These are phyloP conservation scores for Rubia peregrina DNA, from an alignment of 305 asterid genomes.

Conservation along the genomic window DNA sequence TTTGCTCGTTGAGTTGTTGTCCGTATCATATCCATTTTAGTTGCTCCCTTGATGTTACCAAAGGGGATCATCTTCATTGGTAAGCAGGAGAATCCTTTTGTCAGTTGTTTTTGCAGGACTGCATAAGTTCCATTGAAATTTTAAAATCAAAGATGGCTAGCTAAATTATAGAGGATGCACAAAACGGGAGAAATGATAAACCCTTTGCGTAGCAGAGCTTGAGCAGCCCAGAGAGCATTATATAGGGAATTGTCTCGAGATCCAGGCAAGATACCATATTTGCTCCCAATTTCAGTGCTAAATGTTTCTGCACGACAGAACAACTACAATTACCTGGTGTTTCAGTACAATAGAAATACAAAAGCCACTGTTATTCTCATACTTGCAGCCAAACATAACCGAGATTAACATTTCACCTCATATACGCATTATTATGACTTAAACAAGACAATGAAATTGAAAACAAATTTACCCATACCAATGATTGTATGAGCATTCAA, in stretches of 20 bases:
- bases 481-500: background rate
- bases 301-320: constrained; percentile 54
- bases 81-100: constrained; percentile 70
- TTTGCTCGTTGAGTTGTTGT: constrained; percentile 91
- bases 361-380: background rate
- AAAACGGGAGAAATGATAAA: constrained; percentile 22
- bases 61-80: constrained; percentile 98
- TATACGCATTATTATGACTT: too few species aligned
- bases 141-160: constrained; percentile 14
- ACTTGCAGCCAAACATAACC: background rate
- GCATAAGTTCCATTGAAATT: constrained; percentile 22
- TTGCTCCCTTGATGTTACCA: constrained; percentile 67
- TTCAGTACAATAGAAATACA: background rate
- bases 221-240: constrained; percentile 95
- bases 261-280: constrained; percentile 68
- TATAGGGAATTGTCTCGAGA: constrained; percentile 91
- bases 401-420: too few species aligned
- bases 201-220: constrained; percentile 94
- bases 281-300: constrained; percentile 69
- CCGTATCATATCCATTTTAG: constrained; percentile 84
- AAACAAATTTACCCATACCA: background rate
- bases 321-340: background rate
- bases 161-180: constrained; percentile 4
- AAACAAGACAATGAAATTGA: background rate
- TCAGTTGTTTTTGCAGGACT: constrained; percentile 76